Conservation (phyloP, 371 early-diverging fungal species). For the Rhizopus arrhizus region DNA sequence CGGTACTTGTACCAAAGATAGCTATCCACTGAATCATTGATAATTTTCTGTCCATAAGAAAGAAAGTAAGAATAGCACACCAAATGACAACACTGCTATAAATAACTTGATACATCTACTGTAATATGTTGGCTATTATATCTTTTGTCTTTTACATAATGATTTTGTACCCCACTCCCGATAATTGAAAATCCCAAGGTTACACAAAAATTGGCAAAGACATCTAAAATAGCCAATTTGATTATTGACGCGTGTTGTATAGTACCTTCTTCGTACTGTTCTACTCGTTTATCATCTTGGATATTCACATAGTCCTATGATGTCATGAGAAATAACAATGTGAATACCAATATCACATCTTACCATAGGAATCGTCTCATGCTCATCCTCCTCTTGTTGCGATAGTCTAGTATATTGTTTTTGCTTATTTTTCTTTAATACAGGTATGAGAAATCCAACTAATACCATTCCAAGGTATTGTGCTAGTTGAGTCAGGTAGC, state of each 20-base stretch:
- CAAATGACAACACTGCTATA: constrained; percentile 78
- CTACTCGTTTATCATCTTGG: background rate
- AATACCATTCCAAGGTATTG: constrained; percentile 62
- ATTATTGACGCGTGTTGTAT: constrained; percentile 51
- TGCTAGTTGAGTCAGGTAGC: constrained; percentile 57
- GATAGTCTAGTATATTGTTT: constrained; percentile 12
- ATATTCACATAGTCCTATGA: constrained; percentile 14
- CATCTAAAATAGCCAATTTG: constrained; percentile 63
- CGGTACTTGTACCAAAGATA: constrained; percentile 68
- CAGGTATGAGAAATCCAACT: constrained; percentile 60
- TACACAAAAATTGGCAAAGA: constrained; percentile 68
- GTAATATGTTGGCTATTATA: background rate
- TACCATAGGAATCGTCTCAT: background rate
- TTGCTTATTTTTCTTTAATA: constrained; percentile 30
- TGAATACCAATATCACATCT: constrained; percentile 2
- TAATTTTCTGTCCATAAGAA: constrained; percentile 62
- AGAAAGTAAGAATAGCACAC: constrained; percentile 71
- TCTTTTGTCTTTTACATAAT: constrained; percentile 11
- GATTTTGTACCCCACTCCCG: constrained; percentile 66
- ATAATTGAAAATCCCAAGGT: constrained; percentile 74
- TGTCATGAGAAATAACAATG: constrained; percentile 1
- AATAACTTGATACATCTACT: constrained; percentile 74
- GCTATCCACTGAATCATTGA: constrained; percentile 65
- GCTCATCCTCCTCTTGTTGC: constrained; percentile 22
- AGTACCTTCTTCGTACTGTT: background rate